Conservation (phyloP, 805 yeast species). For the Wickerhamomyces ciferrii region DNA sequence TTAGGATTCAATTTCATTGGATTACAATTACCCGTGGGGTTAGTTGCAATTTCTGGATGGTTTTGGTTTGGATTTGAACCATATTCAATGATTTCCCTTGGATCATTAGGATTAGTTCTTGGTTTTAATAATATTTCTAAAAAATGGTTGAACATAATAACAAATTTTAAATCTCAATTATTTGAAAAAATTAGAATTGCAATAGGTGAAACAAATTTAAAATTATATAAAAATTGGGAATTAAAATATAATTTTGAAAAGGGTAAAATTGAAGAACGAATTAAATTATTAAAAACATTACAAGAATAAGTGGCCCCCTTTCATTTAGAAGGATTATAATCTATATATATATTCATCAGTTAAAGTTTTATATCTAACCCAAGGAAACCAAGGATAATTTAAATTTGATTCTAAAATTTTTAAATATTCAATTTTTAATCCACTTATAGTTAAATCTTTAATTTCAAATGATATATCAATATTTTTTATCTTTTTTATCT, state of each 20-base stretch:
- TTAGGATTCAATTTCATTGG: conserved; percentile 23
- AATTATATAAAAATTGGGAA: conserved; percentile 16
- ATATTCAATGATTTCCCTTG: conserved; percentile 27
- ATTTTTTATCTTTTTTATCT: conserved; percentile 23
- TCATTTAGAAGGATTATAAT: too few relatives aligned
- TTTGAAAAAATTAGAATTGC: conserved; percentile 20
- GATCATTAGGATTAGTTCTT: conserved; percentile 23
- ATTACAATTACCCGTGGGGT: conserved; percentile 25
- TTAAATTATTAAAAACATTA: conserved; percentile 1
- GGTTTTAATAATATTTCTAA: conserved; percentile 28
- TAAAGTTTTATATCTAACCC: conserved; percentile 60
- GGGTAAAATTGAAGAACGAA: not conserved
- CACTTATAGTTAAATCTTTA: conserved; percentile 60
- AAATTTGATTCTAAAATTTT: conserved; percentile 56
- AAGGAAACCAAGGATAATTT: conserved; percentile 67
- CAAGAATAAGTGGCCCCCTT: not conserved
- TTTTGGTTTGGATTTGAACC: conserved; percentile 22
- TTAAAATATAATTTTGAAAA: conserved; percentile 14
- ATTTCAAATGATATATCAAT: conserved; percentile 56
- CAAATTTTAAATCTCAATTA: conserved; percentile 16
- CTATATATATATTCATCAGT: conserved; percentile 31
- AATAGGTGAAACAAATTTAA: conserved; percentile 13
- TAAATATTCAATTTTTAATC: conserved; percentile 59
- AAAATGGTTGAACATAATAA: conserved; percentile 21
- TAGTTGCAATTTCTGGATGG: conserved; percentile 22